Base-by-base conservation (phyloP, 2,329 filamentous ascomycete species). In the Coniosporium tulheliwenetii region DNA sequence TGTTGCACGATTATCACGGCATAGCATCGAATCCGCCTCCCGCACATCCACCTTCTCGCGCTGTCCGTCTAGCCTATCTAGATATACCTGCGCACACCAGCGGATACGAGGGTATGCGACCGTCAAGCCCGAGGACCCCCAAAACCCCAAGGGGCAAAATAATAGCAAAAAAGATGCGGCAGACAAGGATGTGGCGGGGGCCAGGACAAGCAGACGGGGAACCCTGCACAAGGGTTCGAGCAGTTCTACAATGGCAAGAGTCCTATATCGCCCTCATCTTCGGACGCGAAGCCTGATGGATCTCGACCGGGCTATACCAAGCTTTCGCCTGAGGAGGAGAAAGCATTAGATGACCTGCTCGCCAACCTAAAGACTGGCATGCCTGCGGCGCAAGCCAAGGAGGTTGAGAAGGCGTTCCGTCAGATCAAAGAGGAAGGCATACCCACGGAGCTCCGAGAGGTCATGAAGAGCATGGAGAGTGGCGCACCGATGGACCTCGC, bases 381-480 rank as follows among this genome's bases (percentile, higher is more conserved):
- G 42, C 79, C 81, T 7, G 65, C 69, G 41, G 67, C 69, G n/a
- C 77, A 84, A 59, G 66, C 67, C 33, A 60, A 73, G 39, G 63
- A 70, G 15, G 58, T 86, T 43, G 68, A 76, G 43, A 67, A 73
- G 38, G 67, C 77, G 8, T 61, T 82, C n/a, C 63, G 71, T 45
- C 64, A 70, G 26, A 69, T 89, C 45, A 75, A 78, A 61, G 67
- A 69, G 44, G 69, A 77, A 35, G 85, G 85, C 8, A 73, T 85
- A 12, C 83, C 85, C 1, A 51, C 62, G 15, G 83, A 85, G 53
- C 61, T 85, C 13, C 70, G 73, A 41, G 70, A 79, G 47, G 69
- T 81, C 40, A 71, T 79, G 58, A 67, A 75, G 39, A 68, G 69
- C 47, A 62, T 65, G 52, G 62, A 56, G 57, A 69, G 65, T 30